Evolutionary conservation across 192 early-diverging fungal genomes (phyloP).

Genomic region (Gonapodya sp.): DNA sequence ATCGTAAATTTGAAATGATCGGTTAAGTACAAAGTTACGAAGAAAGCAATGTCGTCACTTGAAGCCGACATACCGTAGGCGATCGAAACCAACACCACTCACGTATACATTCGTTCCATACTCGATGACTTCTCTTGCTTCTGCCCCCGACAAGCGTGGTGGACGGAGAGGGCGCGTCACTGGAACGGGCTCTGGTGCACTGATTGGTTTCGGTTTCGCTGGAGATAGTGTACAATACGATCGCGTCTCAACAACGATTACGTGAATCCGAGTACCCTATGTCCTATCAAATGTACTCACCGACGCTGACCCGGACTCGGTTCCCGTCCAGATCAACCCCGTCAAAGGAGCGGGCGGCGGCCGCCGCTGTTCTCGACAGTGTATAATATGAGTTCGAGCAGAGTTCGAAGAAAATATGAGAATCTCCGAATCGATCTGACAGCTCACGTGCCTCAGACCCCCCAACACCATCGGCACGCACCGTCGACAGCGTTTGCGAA

Average conservation of each 20-base stretch:
- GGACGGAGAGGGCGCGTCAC: not conserved
- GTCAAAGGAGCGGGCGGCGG: not conserved
- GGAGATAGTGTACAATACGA: too few relatives aligned
- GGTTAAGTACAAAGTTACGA: not conserved
- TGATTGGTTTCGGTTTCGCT: not conserved
- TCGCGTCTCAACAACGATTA: too few relatives aligned
- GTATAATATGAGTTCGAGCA: too few relatives aligned
- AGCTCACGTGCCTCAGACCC: too few relatives aligned
- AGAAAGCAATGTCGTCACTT: not conserved
- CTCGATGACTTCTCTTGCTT: not conserved
- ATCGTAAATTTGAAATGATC: not conserved
- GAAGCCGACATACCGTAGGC: not conserved
- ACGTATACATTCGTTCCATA: not conserved
- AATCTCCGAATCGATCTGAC: too few relatives aligned
- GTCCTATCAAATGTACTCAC: too few relatives aligned
- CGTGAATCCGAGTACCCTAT: too few relatives aligned
- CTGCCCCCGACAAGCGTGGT: not conserved
- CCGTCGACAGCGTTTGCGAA: not conserved
- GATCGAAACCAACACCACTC: too few relatives aligned
- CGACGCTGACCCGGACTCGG: not conserved
- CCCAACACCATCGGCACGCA: too few relatives aligned
- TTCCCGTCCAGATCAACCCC: not conserved
- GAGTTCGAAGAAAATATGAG: too few relatives aligned
- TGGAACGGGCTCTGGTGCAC: too few relatives aligned
- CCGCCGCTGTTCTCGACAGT: not conserved